These are phyloP conservation scores for Verticillium albo-atrum DNA, from an alignment of 2,329 filamentous ascomycete species.

Conservation along the genomic window DNA sequence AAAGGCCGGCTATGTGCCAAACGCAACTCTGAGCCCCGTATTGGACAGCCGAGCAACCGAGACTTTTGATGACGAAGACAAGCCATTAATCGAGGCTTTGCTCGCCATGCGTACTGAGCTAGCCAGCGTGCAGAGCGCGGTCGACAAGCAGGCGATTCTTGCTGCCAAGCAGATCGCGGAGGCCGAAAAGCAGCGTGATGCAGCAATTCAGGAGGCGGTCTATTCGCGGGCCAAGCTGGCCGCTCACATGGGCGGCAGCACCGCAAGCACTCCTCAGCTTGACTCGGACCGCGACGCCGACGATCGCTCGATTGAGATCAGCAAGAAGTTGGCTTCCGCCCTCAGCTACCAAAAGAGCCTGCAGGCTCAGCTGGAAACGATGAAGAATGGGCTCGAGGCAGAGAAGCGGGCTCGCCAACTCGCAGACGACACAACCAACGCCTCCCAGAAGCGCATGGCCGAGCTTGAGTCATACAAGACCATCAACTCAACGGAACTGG, in stretches of 20 bases:
- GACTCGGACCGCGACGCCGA: constrained; percentile 57
- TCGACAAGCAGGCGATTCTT: constrained; percentile 81
- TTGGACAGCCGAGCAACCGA: constrained; percentile 75
- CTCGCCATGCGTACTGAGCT: constrained; percentile 88
- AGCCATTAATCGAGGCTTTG: constrained; percentile 85
- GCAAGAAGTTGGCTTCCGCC: constrained; percentile 75
- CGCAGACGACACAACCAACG: constrained; percentile 81
- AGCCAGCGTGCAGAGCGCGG: constrained; percentile 80
- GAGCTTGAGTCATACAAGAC: constrained; percentile 84
- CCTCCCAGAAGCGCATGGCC: constrained; percentile 75
- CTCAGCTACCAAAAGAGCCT: constrained; percentile 76
- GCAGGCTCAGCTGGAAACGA: constrained; percentile 67
- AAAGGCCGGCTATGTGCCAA: constrained; percentile 81
- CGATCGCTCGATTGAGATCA: constrained; percentile 70
- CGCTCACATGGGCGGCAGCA: constrained; percentile 65
- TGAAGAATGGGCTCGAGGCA: constrained; percentile 68
- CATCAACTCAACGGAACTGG: constrained; percentile 77
- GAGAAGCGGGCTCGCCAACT: constrained; percentile 78
- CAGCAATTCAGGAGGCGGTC: constrained; percentile 89
- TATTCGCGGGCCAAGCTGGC: constrained; percentile 93
- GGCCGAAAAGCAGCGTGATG: constrained; percentile 89
- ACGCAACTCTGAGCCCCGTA: constrained; percentile 62
- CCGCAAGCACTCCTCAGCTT: constrained; percentile 54
- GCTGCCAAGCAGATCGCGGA: constrained; percentile 90
- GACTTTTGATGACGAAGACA: constrained; percentile 86